Percentiles rank a stretch among this genome's conserved stretches.
These are phyloP conservation scores for Alloteropsis semialata DNA, from an alignment of 176 grass and related monocot species.

Conservation along the genomic window DNA sequence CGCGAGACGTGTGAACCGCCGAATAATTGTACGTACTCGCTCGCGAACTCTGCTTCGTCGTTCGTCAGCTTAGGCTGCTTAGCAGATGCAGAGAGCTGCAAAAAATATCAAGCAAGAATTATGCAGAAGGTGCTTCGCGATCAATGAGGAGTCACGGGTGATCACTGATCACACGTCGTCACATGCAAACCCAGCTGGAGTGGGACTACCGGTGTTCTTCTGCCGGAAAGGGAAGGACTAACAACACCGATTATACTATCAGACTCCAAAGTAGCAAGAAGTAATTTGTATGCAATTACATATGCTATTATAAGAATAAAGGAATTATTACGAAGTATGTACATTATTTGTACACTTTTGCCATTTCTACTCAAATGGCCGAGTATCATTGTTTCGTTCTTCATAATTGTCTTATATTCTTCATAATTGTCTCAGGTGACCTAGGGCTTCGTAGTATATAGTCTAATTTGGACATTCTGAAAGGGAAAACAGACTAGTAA, in stretches of 20 bases:
- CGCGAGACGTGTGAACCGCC: background rate
- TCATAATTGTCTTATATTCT: too few species aligned
- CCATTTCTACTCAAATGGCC: too few species aligned
- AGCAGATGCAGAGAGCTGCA: background rate
- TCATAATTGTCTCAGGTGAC: too few species aligned
- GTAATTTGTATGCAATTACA: background rate
- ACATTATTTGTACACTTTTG: too few species aligned
- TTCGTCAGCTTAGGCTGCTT: too few species aligned
- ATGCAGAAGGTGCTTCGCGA: background rate
- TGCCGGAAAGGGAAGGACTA: background rate
- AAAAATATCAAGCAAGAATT: background rate
- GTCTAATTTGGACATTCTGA: too few species aligned
- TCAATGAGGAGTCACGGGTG: background rate
- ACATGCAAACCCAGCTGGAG: constrained; percentile 21
- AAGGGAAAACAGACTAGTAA: too few species aligned
- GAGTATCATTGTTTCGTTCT: too few species aligned
- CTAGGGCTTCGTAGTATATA: too few species aligned
- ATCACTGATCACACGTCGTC: constrained; percentile 7
- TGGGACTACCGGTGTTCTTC: background rate
- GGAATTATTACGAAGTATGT: background rate
- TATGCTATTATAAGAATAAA: background rate
- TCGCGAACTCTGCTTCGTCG: background rate
- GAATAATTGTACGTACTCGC: background rate
- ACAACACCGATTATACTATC: background rate
- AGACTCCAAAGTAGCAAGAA: background rate